Evolutionary conservation across 2,329 filamentous ascomycete species (phyloP).

Genomic region (Penicillium nordicum): DNA sequence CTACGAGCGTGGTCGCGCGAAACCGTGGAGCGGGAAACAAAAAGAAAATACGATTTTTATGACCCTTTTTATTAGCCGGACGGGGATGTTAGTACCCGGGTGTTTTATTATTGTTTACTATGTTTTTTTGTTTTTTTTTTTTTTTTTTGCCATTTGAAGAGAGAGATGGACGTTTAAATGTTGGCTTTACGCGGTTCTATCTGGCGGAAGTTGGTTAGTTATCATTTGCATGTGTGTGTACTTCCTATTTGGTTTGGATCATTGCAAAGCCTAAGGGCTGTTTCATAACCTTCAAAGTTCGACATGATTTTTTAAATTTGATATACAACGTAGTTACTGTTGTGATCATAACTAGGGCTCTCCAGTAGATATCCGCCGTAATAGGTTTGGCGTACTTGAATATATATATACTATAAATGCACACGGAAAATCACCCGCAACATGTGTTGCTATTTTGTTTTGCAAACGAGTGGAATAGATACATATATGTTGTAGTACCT

Average conservation of each 20-base stretch:
- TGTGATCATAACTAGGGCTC: too few relatives aligned
- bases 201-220: conserved; percentile 3
- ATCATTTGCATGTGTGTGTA: not conserved
- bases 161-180: not conserved
- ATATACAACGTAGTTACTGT: not conserved
- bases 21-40: conserved; percentile 22
- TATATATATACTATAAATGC: too few relatives aligned
- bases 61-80: conserved; percentile 14
- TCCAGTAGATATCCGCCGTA: too few relatives aligned
- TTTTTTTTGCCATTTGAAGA: not conserved
- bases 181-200: not conserved
- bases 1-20: conserved; percentile 12
- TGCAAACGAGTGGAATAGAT: too few relatives aligned
- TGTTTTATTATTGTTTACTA: conserved; percentile 9
- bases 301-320: not conserved
- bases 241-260: not conserved
- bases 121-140: not conserved
- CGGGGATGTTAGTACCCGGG: conserved; percentile 11
- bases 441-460: too few relatives aligned
- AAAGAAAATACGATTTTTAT: conserved; percentile 27
- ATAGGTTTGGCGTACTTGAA: too few relatives aligned
- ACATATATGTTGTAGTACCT: too few relatives aligned
- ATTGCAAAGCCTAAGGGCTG: not conserved
- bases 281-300: not conserved
- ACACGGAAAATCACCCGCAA: too few relatives aligned